Evolutionary conservation across 768 basidiomycete species (phyloP), one percentile per base, ranked within the genome.

Genomic region (Boletus vinaceobasis): DNA sequence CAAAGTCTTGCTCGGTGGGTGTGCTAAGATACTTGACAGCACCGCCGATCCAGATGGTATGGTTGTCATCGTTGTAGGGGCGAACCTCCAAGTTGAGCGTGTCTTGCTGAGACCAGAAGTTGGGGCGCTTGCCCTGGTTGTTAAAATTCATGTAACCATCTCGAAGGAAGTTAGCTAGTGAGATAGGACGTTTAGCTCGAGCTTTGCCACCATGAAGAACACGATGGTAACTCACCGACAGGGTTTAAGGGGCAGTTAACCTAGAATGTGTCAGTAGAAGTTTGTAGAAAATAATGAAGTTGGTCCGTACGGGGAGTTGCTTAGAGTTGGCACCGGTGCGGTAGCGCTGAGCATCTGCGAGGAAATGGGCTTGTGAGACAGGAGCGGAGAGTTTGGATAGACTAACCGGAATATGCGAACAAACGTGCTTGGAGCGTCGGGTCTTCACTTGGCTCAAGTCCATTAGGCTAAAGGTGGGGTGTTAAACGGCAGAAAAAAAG

Each of bases 351-450:
- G 74, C 70, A 59, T 77, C 75, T 70, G 44, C 6, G 10, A 32
- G 31, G 9, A 9, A 27, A 43, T 27, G 8, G 0, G 5, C 26
- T 9, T 23, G 7, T 19, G 23, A n/a, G 37, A 21, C 5, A 42
- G 14, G 40, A 46, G 9, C 10, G 3, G 21, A 11, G 7, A 21
- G 9, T 48, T 42, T 21, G 17, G 35, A 38, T 8, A 35, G 42
- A 48, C 67, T 56, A 60, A 73, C 79, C 79, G 40, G 76, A 77
- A 62, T 85, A 84, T 1, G 80, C 77, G 69, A 83, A 84, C 49
- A 84, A 69, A 33, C 82, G 78, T 17, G 76, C 74, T 65, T 85
- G 83, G 21, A 84, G 75, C 39, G 80, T 80, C 2, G 82, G 83
- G 65, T 85, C 83, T 43, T 79, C 79, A 0, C 74, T 76, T 7